Evolutionary conservation across 495 filamentous ascomycete genomes (phyloP), one percentile per base, ranked within the genome.

Genomic region (Aspergillus sclerotioniger): DNA sequence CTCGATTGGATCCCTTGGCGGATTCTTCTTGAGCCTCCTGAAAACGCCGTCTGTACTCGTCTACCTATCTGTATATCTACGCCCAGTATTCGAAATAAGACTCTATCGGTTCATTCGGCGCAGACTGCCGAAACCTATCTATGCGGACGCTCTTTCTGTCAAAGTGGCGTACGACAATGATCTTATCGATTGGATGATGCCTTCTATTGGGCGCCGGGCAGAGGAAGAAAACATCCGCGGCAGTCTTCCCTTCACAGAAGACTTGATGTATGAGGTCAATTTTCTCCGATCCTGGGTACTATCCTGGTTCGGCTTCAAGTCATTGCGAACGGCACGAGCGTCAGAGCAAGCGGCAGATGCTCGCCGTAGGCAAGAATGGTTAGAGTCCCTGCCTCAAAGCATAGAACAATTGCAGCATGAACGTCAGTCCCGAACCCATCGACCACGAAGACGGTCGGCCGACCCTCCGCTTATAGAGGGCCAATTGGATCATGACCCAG

Each of bases 101-200:
- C 67, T 80, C 4, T 78, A 81, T 49, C 58, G 73, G 31, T 63
- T 80, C 29, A 69, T 78, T 19, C 74, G 76, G 32, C 70, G 76
- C 51, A 70, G 72, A 20, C 56, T 80, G 19, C 77, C 78, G 17
- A 80, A 79, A 57, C 76, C 76, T 21, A 65, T 54, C 16, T 45
- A 70, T 10, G 76, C 76, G 32, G 78, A 81, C 59, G 70, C 73
- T 21, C 70, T 77, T 39, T 81, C 78, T 4, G 65, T 81, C 45
- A 67, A 74, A 39, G 76, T 77, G 51, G 77, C 76, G 2, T 69
- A 67, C 33, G 77, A 80, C 32, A 77, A 79, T 56, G 77, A 79
- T 44, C 71, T 80, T 15, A 67, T 79, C 39, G 76, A 78, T 51
- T 79, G 76, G 76, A 73, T 77, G 57, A 70, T 76, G 17, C 76